phyloP scores from a whole-genome alignment of 163 green algal genomes.

The Smithsoniella earleae region DNA sequence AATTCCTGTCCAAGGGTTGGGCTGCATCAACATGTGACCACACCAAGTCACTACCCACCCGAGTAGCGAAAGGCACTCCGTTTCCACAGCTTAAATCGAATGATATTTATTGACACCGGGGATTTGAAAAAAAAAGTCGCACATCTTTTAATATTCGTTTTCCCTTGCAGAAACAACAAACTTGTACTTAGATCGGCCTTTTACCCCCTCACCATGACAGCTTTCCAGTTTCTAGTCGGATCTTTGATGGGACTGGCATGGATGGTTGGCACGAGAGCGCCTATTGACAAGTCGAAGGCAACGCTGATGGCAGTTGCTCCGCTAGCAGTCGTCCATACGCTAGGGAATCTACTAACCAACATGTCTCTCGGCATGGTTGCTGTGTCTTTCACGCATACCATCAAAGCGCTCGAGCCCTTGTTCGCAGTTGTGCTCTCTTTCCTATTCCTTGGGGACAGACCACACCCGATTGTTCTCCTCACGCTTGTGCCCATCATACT shows the following conservation, averaged over 20 bases:
- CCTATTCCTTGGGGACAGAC: constrained; percentile 59
- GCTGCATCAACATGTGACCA: too few relatives aligned
- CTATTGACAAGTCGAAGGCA: constrained; percentile 7
- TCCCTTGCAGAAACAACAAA: constrained; percentile 91
- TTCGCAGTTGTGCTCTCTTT: constrained; percentile 81
- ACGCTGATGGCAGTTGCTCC: constrained; percentile 63
- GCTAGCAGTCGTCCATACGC: constrained; percentile 79
- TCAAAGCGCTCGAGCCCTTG: constrained; percentile 95
- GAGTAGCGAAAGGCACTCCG: too few relatives aligned
- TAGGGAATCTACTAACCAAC: constrained; percentile 95
- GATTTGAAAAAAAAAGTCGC: too few relatives aligned
- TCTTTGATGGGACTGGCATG: neutral
- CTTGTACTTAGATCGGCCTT: constrained; percentile 74
- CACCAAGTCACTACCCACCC: too few relatives aligned
- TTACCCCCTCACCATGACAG: constrained; percentile 75
- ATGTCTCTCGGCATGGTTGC: constrained; percentile 81
- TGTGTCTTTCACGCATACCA: constrained; percentile 97
- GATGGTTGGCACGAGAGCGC: neutral
- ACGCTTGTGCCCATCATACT: constrained; percentile 48
- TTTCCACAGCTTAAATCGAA: too few relatives aligned
- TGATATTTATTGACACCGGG: too few relatives aligned
- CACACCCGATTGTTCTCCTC: constrained; percentile 39
- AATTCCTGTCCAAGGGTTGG: too few relatives aligned
- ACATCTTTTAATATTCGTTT: too few relatives aligned
- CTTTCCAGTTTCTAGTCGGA: constrained; percentile 46